These are phyloP conservation scores for Persicaria maculosa DNA, from an alignment of 148 eudicot species.

Conservation along the genomic window DNA sequence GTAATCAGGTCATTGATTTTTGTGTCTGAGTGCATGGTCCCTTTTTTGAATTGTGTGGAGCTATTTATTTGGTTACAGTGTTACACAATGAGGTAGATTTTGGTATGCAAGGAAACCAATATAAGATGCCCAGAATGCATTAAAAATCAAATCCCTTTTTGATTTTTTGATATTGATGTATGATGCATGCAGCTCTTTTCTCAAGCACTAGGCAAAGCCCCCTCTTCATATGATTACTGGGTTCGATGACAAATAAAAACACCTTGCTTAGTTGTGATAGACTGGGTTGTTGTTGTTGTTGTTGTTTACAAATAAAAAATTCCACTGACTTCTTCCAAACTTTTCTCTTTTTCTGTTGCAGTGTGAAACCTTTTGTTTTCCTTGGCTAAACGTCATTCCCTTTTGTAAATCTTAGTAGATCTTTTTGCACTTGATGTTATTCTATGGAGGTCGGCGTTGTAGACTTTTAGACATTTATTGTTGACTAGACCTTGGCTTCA, in stretches of 20 bases:
- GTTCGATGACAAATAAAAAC: background rate
- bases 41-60: background rate
- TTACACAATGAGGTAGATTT: background rate
- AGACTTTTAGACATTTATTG: background rate
- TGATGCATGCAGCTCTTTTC: background rate
- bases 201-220: background rate
- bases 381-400: too few relatives aligned
- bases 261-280: too few relatives aligned
- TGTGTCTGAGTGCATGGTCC: background rate
- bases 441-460: background rate
- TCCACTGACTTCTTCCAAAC: too few relatives aligned
- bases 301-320: too few relatives aligned
- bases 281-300: too few relatives aligned
- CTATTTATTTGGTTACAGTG: background rate
- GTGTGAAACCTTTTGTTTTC: too few relatives aligned
- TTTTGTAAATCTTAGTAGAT: too few relatives aligned
- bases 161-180: background rate
- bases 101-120: background rate
- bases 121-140: background rate
- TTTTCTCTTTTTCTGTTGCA: too few relatives aligned
- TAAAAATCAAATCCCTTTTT: background rate
- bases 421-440: background rate
- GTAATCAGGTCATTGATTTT: constrained; percentile 11
- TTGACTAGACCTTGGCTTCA: background rate
- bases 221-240: background rate